Conservation (phyloP, 1,284 basidiomycete species). For the Melampsora occidentalis region DNA sequence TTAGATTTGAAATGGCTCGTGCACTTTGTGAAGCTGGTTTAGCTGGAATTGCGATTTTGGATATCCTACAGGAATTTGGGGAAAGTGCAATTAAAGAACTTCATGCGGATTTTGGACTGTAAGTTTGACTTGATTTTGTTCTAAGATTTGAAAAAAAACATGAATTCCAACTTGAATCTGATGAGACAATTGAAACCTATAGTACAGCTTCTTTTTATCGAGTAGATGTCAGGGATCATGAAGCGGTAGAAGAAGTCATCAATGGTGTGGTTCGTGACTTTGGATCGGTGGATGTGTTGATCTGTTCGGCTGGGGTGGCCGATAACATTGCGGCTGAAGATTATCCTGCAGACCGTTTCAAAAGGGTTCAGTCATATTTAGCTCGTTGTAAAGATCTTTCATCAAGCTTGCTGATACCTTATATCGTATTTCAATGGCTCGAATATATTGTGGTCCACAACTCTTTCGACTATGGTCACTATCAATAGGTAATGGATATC, state of each 20-base stretch:
- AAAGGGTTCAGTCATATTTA: slow-evolving; percentile 27
- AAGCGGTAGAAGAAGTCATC: slow-evolving; percentile 41
- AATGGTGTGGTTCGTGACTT: slow-evolving; percentile 41
- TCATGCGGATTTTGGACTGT: slow-evolving; percentile 27
- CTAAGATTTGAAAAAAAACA: too few species aligned
- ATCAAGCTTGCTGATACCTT: not conserved
- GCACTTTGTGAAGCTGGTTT: slow-evolving; percentile 43
- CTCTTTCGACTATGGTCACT: not conserved
- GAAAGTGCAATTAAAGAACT: slow-evolving; percentile 39
- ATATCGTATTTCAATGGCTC: not conserved
- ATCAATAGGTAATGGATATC: slow-evolving; percentile 31
- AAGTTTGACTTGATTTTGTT: not conserved
- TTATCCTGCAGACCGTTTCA: slow-evolving; percentile 44
- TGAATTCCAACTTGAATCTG: too few species aligned
- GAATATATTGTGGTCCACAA: not conserved
- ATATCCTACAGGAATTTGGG: slow-evolving; percentile 44
- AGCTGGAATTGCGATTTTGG: slow-evolving; percentile 44
- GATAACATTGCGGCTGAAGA: slow-evolving; percentile 45
- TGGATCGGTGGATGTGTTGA: slow-evolving; percentile 34
- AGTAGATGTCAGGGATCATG: slow-evolving; percentile 39
- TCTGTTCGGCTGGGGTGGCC: slow-evolving; percentile 44
- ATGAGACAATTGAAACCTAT: not conserved
- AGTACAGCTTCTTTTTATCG: slow-evolving; percentile 43
- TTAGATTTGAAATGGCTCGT: slow-evolving; percentile 42
- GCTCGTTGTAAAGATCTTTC: not conserved